phyloP scores from a whole-genome alignment of 2,329 filamentous ascomycete species.

The Penicillium glabrum region DNA sequence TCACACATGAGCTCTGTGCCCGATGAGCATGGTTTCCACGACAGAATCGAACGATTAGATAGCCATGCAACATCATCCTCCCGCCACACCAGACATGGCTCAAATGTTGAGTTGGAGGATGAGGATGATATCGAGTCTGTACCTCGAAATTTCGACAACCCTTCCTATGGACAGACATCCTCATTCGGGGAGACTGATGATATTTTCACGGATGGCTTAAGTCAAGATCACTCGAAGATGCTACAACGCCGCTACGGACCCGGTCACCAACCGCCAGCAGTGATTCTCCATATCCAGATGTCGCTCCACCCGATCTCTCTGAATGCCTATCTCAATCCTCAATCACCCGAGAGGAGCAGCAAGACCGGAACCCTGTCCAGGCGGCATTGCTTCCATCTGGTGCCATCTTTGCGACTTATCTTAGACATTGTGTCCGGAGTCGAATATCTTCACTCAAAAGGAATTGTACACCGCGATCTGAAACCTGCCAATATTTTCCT shows the following conservation, averaged over 20 bases:
- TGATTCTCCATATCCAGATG: slow-evolving; percentile 68
- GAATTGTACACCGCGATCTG: slow-evolving; percentile 65
- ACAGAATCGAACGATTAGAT: slow-evolving; percentile 20
- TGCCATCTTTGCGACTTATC: slow-evolving; percentile 59
- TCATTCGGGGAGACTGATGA: slow-evolving; percentile 37
- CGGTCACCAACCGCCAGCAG: slow-evolving; percentile 30
- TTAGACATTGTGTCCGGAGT: slow-evolving; percentile 62
- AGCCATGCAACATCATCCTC: slow-evolving; percentile 44
- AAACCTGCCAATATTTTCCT: slow-evolving; percentile 70
- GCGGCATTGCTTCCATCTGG: slow-evolving; percentile 63
- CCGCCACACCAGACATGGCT: slow-evolving; percentile 42
- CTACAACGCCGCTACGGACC: slow-evolving; percentile 26
- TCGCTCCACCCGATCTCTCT: slow-evolving; percentile 64
- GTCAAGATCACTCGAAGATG: slow-evolving; percentile 34
- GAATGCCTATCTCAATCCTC: slow-evolving; percentile 55
- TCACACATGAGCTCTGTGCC: slow-evolving; percentile 19
- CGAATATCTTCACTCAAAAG: slow-evolving; percentile 62
- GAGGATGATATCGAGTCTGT: slow-evolving; percentile 53
- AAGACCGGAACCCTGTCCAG: slow-evolving; percentile 22
- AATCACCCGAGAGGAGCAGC: slow-evolving; percentile 22
- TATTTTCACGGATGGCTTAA: slow-evolving; percentile 44
- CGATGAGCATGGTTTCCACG: slow-evolving; percentile 20
- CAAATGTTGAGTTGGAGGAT: slow-evolving; percentile 38
- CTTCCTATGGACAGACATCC: slow-evolving; percentile 32
- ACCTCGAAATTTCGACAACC: slow-evolving; percentile 40